Evolutionary conservation across 371 early-diverging fungal genomes (phyloP), one percentile per base, ranked within the genome.

Genomic region (Syncephalastrum sp.): DNA sequence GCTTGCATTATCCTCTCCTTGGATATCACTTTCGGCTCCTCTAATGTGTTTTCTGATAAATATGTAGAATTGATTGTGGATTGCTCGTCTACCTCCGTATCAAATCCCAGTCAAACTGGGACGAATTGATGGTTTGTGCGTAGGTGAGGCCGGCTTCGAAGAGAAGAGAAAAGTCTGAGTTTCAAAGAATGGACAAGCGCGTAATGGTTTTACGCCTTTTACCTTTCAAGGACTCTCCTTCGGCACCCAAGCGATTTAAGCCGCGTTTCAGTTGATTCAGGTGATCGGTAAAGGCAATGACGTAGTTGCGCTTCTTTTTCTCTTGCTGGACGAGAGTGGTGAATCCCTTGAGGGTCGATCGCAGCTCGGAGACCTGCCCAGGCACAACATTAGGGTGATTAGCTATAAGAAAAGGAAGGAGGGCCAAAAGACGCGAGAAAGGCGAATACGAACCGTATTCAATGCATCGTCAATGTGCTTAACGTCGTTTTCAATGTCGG

Each of bases 191-290:
- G 17, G 27, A 5, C 19, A 43, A 43, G 41, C 56, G 42, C 47
- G 19, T 17, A 3, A 24, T 33, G 38, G 38, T 12, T 33, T 25
- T 14, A 38, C 54, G 23, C 17, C 24, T n/a, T 5, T 13, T 53
- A 74, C 75, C 75, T 74, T 68, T 70, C 6, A 74, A 38, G 3
- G 50, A 44, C 17, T 74, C 71, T n/a, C 63, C 54, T 54, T 70
- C 63, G 5, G 59, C 46, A 38, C 62, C 51, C 23, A 74, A 25
- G 7, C 60, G 62, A 57, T 53, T 56, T 3, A 74, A 42, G 16
- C 71, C 69, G 21, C 60, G 56, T 54, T 57, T 60, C 17, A 74
- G 41, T 8, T 33, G 16, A 44, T 60, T 67, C 10, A 74, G 59
- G 38, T 67, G 57, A n/a, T 70, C 69, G 41, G 60, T 54, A 24